Base-by-base conservation (phyloP, 75 land plant species). In the Cryptomeria japonica region DNA sequence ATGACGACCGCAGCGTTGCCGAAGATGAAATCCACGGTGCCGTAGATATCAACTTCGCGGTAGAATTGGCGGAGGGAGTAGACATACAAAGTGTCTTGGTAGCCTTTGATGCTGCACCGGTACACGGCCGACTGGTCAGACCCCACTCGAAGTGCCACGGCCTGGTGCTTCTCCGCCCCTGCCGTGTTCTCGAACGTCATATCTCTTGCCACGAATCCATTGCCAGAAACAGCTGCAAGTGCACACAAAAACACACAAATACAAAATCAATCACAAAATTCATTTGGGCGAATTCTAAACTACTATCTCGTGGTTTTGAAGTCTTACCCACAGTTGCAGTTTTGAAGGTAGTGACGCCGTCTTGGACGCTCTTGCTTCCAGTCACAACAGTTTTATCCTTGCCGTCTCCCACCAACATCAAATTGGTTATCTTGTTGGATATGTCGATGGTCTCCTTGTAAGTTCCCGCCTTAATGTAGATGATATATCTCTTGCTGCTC, bases 101-200 rank as follows among this genome's bases (percentile, higher is more conserved):
- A 92, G 14, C 92, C 89, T 36, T 88, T 87, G 56, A 92, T 41
- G 44, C 85, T 49, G 90, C 90, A 87, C 28, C 36, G 77, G 86
- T 90, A 83, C 39, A 92, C 87, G 7, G 85, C 90, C 6, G 87
- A n/a, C 75, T 83, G 46, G 84, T 92, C 92, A 5, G 80, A 87
- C 15, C 86, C 80, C 78, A 88, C 92, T 37, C 93, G 86, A 13
- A 88, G n/a, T 44, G 93, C 93, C 2, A 90, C 92, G 34, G 92
- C 92, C 36, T 92, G 93, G 85, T 90, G 92, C 16, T 87, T 87
- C 5, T 22, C 46, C 9, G 92, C 39, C 34, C 93, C 93, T 15
- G 93, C 86, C 47, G 86, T 88, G 89, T 85, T 84, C 87, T 68
- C 70, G 84, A 89, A 80, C 14, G 90, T 89, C 16, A 89, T 89